Evolutionary conservation across 2,329 filamentous ascomycete species (phyloP).

Genomic region (Clonostachys rhizophaga): DNA sequence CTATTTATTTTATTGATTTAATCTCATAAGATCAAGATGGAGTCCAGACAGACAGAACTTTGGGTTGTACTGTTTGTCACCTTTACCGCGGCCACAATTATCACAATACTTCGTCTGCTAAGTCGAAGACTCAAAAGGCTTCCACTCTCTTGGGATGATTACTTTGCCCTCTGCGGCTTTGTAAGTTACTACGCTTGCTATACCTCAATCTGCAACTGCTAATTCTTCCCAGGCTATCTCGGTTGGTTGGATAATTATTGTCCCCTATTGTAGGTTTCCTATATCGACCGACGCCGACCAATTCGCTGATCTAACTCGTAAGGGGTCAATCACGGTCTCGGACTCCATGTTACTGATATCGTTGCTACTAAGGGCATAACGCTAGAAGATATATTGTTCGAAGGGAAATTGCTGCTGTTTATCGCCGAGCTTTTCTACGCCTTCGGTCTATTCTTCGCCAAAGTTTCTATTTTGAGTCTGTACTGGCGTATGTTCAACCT

Average conservation of each 20-base stretch:
- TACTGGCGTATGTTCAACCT: conserved; percentile 13
- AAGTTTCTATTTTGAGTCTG: conserved; percentile 12
- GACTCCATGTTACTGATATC: conserved; percentile 4
- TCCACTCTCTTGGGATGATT: conserved; percentile 5
- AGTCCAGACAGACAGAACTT: conserved; percentile 4
- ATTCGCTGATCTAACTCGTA: conserved; percentile 1
- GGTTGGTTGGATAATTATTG: conserved; percentile 4
- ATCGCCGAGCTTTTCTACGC: conserved; percentile 11
- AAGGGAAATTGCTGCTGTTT: conserved; percentile 2
- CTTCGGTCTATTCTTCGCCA: conserved; percentile 10
- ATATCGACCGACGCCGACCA: conserved; percentile 1
- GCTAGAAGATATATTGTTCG: neutral
- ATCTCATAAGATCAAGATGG: conserved; percentile 2
- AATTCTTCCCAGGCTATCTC: conserved; percentile 1
- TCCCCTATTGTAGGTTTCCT: conserved; percentile 4
- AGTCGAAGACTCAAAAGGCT: conserved; percentile 4
- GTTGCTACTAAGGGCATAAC: neutral
- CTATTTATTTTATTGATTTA: neutral
- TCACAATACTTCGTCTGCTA: conserved; percentile 4
- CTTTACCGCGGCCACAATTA: conserved; percentile 3
- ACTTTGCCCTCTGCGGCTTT: conserved; percentile 5
- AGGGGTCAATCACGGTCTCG: conserved; percentile 4
- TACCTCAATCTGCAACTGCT: neutral
- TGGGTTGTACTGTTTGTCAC: conserved; percentile 4
- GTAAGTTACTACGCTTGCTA: conserved; percentile 1